phyloP scores from a whole-genome alignment of 2,329 filamentous ascomycete genomes.

The Aspergillus neotritici region DNA sequence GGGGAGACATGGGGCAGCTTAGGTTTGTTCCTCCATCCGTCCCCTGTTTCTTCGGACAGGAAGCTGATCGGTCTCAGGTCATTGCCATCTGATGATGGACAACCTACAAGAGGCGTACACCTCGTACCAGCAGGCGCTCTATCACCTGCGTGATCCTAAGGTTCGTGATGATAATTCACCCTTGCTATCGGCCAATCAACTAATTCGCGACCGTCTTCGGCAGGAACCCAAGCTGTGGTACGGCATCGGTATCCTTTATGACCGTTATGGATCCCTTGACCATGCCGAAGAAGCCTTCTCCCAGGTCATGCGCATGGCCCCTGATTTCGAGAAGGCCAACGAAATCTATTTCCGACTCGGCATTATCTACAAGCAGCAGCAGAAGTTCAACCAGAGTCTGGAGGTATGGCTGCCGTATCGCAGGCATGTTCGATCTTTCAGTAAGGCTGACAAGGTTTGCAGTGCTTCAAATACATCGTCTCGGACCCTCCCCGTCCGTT shows the following conservation, averaged over 20 bases:
- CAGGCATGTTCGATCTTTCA: background rate
- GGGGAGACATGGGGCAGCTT: conserved; percentile 96
- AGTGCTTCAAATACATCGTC: conserved; percentile 99
- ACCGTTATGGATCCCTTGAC: conserved; percentile 90
- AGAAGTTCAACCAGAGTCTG: conserved; percentile 85
- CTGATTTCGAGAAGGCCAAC: conserved; percentile 95
- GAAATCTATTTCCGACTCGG: conserved; percentile 97
- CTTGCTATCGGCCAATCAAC: background rate
- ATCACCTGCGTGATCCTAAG: conserved; percentile 90
- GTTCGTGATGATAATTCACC: conserved; percentile 43
- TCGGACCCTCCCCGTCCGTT: conserved; percentile 83
- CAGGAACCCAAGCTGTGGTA: conserved; percentile 98
- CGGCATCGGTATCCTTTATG: conserved; percentile 94
- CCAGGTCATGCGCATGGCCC: conserved; percentile 97
- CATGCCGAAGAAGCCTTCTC: conserved; percentile 98
- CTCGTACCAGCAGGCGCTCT: conserved; percentile 90
- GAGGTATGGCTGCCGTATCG: conserved; percentile 60
- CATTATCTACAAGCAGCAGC: conserved; percentile 99
- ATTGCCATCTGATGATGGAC: conserved; percentile 98
- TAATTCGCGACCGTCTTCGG: conserved; percentile 12
- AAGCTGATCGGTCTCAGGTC: conserved; percentile 53
- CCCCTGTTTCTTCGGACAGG: background rate
- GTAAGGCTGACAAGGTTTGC: conserved; percentile 10
- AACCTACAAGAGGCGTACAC: conserved; percentile 94
- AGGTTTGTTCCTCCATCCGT: conserved; percentile 52